Evolutionary conservation across 2,329 filamentous ascomycete genomes (phyloP).

Genomic region (Xylariaceae sp.): DNA sequence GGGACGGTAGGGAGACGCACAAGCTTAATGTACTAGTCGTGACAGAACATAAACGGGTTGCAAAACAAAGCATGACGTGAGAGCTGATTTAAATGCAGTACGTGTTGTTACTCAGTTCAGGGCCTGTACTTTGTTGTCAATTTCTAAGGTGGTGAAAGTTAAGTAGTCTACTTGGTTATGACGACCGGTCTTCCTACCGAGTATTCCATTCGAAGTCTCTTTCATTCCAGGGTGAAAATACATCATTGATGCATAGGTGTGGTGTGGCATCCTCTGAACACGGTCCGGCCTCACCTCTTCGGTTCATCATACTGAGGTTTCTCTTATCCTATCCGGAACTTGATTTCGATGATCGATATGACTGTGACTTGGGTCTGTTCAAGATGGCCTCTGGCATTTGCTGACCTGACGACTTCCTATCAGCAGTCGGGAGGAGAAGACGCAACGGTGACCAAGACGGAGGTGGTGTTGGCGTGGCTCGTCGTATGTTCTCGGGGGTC

Average conservation of each 20-base stretch:
- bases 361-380: constrained; percentile 3
- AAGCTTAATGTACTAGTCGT: no score
- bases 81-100: no score
- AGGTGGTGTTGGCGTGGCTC: neutral
- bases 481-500: constrained; percentile 16
- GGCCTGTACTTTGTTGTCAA: no score
- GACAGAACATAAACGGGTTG: no score
- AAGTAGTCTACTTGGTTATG: no score
- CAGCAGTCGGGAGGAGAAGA: neutral
- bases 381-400: constrained; percentile 22
- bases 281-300: neutral
- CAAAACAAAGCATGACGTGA: no score
- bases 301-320: constrained; percentile 3
- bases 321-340: constrained; percentile 2
- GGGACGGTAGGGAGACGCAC: no score
- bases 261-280: constrained; percentile 20
- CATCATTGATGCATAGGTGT: constrained; percentile 20
- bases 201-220: no score
- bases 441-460: constrained; percentile 6
- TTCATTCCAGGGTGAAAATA: no score
- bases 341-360: constrained; percentile 6
- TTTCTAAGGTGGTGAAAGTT: no score
- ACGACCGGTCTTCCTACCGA: no score
- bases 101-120: no score
- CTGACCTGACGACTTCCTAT: constrained; percentile 14